Evolutionary conservation across 345 rosid species (phyloP), one percentile per base, ranked within the genome.

Genomic region (Salix viminalis): DNA sequence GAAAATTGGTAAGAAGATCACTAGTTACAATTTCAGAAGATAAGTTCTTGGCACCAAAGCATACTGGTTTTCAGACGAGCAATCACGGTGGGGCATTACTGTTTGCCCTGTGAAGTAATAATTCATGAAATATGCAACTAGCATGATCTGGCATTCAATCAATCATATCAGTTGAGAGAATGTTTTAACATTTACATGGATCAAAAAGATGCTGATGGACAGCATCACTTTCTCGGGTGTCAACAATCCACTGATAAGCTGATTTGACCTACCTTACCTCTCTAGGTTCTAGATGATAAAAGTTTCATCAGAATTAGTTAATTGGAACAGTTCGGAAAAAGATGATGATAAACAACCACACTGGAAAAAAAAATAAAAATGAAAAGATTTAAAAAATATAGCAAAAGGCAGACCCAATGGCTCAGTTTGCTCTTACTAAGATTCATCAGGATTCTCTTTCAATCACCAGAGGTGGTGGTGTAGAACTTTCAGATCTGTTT

Each of bases 401-500:
- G 28, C 41, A 50, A n/a, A 19, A 34, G 19, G 30, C 28, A 18
- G 37, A 60, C 66, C 10, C 74, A 50, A 32, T 13, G 48, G 67
- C 18, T 32, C 28, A 44, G 66, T 3, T 61, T 44, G 28, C 69
- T 84, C 69, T 69, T 46, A 74, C 69, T 42, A 75, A 74, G 64
- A 70, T 61, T 62, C 65, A 37, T 56, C 65, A 37, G 24, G 82
- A 74, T 60, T 79, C 84, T 56, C 26, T 77, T 81, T 80, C 83
- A 23, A 42, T 60, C 69, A 56, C 85, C 10, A 78, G 75, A 0
- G 61, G 79, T 0, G 89, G 83, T 21, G 88, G 87, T 2, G 91
- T 87, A 56, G 93, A 90, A 65, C 82, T 85, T 79, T 89, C 94
- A 1, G 92, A 86, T 69, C 65, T 84, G 77, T 77, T 85, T 44